Percentiles rank a stretch among this genome's conserved stretches.
Conservation (phyloP, 2,329 filamentous ascomycete species). For the Chalaropsis thielavioides region DNA sequence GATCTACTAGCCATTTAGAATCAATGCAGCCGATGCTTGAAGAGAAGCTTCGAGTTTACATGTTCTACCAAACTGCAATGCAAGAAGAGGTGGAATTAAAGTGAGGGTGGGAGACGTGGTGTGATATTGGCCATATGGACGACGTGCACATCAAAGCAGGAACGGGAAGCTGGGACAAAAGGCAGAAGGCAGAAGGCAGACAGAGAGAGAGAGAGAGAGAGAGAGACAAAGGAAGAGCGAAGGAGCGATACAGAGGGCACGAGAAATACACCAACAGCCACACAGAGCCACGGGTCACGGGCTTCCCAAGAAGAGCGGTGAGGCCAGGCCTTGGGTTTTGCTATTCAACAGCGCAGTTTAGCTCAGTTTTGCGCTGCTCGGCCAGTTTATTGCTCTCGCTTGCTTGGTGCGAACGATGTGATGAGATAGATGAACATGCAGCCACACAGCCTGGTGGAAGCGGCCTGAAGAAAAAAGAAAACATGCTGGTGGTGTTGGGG, state of each 20-base stretch:
- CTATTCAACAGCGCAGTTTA: too few relatives aligned
- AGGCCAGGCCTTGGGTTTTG: too few relatives aligned
- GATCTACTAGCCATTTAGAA: not conserved
- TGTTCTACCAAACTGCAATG: too few relatives aligned
- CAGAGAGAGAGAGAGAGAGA: not conserved
- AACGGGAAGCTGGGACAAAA: not conserved
- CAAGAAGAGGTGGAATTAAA: too few relatives aligned
- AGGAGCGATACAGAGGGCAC: too few relatives aligned
- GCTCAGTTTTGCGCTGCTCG: too few relatives aligned
- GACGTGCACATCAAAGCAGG: not conserved
- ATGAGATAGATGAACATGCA: slow-evolving; percentile 4
- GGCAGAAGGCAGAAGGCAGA: not conserved
- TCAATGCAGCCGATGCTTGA: not conserved
- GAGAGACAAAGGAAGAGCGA: not conserved
- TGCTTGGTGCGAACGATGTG: not conserved
- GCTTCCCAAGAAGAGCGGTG: too few relatives aligned
- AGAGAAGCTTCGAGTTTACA: not conserved
- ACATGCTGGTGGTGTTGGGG: not conserved
- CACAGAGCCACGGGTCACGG: too few relatives aligned
- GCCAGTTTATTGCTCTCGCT: not conserved
- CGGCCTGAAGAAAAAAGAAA: not conserved
- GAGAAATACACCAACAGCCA: too few relatives aligned
- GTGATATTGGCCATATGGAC: not conserved
- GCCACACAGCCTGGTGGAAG: not conserved
- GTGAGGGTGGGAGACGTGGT: not conserved